Evolutionary conservation across 177 flowering plant species (phyloP).

Genomic region (Vitis hybrid): DNA sequence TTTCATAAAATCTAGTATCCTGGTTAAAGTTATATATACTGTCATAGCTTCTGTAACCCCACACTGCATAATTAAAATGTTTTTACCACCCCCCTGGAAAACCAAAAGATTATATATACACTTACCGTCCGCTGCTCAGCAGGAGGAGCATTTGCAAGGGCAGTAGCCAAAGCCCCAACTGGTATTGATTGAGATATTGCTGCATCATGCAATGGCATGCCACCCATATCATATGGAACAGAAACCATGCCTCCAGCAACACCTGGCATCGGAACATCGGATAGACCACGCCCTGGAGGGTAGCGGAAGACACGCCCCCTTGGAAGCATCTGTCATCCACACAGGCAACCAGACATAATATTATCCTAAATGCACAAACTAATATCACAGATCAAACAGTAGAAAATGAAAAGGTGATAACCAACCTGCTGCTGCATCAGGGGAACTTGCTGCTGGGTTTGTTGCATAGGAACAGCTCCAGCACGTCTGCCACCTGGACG

Average conservation of each 20-base stretch:
- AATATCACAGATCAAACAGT: background rate
- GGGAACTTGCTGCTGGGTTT: slow-evolving; percentile 59
- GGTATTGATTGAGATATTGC: slow-evolving; percentile 60
- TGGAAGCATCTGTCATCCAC: slow-evolving; percentile 51
- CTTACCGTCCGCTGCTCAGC: slow-evolving; percentile 77
- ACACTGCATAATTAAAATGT: too few species aligned
- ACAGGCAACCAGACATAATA: background rate
- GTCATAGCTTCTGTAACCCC: too few species aligned
- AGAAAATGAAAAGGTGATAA: background rate
- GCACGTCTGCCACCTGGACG: slow-evolving; percentile 70
- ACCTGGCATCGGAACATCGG: slow-evolving; percentile 55
- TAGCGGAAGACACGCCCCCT: slow-evolving; percentile 59
- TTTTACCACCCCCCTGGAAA: too few species aligned
- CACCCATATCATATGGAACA: slow-evolving; percentile 72
- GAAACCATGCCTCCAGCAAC: slow-evolving; percentile 65
- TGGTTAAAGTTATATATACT: too few species aligned
- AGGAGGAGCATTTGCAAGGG: slow-evolving; percentile 77
- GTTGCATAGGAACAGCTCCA: slow-evolving; percentile 51
- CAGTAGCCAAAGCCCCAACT: slow-evolving; percentile 70
- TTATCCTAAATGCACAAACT: background rate
- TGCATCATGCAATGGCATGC: slow-evolving; percentile 62
- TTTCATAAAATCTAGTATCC: too few species aligned
- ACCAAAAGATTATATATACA: background rate
- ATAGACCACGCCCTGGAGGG: slow-evolving; percentile 53
- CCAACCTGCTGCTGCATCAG: slow-evolving; percentile 74